phyloP scores from a whole-genome alignment of 2,329 filamentous ascomycete species.

The Curvularia verruculosa region DNA sequence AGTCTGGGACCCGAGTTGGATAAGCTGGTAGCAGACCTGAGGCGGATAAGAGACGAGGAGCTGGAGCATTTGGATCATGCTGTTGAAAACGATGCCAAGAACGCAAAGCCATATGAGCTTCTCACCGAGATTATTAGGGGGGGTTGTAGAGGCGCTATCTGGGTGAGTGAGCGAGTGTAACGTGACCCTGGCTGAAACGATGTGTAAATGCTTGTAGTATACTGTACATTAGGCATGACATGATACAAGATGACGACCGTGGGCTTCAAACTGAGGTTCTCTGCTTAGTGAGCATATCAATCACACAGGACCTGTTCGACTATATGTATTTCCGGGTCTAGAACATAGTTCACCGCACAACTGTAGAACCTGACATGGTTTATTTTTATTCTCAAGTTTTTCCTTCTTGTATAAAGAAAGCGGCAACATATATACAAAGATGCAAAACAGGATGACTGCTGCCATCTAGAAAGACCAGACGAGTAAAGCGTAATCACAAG shows the following conservation, averaged over 20 bases:
- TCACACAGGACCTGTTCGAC: not conserved
- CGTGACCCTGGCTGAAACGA: slow-evolving; percentile 1
- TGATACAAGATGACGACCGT: not conserved
- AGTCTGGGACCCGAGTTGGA: slow-evolving; percentile 79
- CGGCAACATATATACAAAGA: not conserved
- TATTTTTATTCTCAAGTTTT: no score
- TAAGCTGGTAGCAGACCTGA: slow-evolving; percentile 73
- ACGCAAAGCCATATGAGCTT: slow-evolving; percentile 87
- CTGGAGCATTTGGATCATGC: slow-evolving; percentile 96
- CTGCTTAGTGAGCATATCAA: not conserved
- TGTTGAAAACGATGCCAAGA: slow-evolving; percentile 88
- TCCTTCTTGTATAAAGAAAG: no score
- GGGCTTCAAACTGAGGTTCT: not conserved
- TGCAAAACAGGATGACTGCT: not conserved
- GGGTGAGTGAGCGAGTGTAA: slow-evolving; percentile 73
- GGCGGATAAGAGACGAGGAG: slow-evolving; percentile 91
- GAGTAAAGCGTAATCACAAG: not conserved
- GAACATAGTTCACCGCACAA: not conserved
- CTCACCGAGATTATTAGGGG: slow-evolving; percentile 84
- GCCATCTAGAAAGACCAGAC: not conserved
- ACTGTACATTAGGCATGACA: slow-evolving; percentile 5
- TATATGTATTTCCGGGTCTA: not conserved
- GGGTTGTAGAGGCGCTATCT: slow-evolving; percentile 92
- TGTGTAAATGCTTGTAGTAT: slow-evolving; percentile 11
- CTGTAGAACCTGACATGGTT: not conserved